phyloP scores from a whole-genome alignment of 2,329 filamentous ascomycete genomes.

The Cercospora berteroae region DNA sequence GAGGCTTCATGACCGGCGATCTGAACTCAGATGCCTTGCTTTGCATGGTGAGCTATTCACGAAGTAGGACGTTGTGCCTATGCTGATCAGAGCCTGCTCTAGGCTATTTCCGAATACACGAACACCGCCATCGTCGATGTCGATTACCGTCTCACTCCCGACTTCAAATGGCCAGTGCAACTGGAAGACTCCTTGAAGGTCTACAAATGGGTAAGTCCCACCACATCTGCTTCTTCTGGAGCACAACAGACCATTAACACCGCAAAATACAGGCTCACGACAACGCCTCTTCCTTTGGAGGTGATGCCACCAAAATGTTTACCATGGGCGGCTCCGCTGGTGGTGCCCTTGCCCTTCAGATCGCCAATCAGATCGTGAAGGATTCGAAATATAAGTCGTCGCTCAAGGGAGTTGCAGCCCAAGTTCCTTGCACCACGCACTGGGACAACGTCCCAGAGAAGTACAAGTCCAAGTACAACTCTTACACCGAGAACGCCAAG shows the following conservation, averaged over 20 bases:
- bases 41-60: conserved; percentile 17
- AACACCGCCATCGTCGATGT: conserved; percentile 39
- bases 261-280: conserved; percentile 19
- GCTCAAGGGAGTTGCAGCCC: conserved; percentile 36
- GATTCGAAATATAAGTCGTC: conserved; percentile 28
- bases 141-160: conserved; percentile 47
- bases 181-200: conserved; percentile 42
- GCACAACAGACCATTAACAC: background rate
- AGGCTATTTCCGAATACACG: conserved; percentile 25
- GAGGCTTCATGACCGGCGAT: conserved; percentile 32
- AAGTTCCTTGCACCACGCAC: conserved; percentile 40
- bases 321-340: conserved; percentile 34
- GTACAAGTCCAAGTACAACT: conserved; percentile 27
- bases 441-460: conserved; percentile 30
- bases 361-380: conserved; percentile 26
- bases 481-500: conserved; percentile 25
- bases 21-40: conserved; percentile 27
- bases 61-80: too few relatives aligned
- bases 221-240: too few relatives aligned
- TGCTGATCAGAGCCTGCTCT: background rate
- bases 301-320: conserved; percentile 26
- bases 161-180: conserved; percentile 46
- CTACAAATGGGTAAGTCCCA: conserved; percentile 41
- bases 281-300: conserved; percentile 28
- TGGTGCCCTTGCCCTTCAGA: conserved; percentile 26